phyloP scores from a whole-genome alignment of 306 rosid genomes.

The Vigna hirtella region DNA sequence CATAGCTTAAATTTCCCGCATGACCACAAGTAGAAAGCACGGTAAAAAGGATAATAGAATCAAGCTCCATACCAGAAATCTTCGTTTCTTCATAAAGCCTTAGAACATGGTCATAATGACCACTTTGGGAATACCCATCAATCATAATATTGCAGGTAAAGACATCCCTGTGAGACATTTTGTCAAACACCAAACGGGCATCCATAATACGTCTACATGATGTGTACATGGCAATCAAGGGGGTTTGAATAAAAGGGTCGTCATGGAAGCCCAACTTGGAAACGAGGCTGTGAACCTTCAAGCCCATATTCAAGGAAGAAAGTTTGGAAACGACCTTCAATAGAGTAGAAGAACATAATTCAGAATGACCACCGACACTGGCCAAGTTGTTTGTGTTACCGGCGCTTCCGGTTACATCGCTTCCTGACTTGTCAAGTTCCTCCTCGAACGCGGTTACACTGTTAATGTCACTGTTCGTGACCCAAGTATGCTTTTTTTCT shows the following conservation, averaged over 20 bases:
- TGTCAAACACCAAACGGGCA: constrained; percentile 79
- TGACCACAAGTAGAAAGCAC: constrained; percentile 73
- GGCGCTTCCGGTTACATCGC: constrained; percentile 63
- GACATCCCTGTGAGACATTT: constrained; percentile 76
- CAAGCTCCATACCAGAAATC: constrained; percentile 58
- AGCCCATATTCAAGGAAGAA: constrained; percentile 55
- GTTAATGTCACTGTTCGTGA: constrained; percentile 58
- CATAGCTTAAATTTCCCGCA: constrained; percentile 51
- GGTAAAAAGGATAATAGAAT: constrained; percentile 65
- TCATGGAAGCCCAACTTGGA: constrained; percentile 69
- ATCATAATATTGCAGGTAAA: constrained; percentile 85
- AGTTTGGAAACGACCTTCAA: constrained; percentile 67
- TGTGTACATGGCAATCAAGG: constrained; percentile 68
- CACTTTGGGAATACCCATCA: constrained; percentile 78
- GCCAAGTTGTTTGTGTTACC: constrained; percentile 51
- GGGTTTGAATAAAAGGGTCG: constrained; percentile 82
- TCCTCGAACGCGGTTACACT: constrained; percentile 54
- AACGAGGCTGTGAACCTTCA: constrained; percentile 76
- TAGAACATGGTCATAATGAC: constrained; percentile 65
- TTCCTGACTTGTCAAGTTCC: constrained; percentile 55
- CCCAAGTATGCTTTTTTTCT: constrained; percentile 16
- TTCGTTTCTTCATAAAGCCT: constrained; percentile 77
- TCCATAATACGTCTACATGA: constrained; percentile 65
- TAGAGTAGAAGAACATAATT: constrained; percentile 26
- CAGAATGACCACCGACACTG: constrained; percentile 42